Evolutionary conservation across 2,329 filamentous ascomycete genomes (phyloP), one percentile per base, ranked within the genome.

Genomic region (Botrytis tulipae): DNA sequence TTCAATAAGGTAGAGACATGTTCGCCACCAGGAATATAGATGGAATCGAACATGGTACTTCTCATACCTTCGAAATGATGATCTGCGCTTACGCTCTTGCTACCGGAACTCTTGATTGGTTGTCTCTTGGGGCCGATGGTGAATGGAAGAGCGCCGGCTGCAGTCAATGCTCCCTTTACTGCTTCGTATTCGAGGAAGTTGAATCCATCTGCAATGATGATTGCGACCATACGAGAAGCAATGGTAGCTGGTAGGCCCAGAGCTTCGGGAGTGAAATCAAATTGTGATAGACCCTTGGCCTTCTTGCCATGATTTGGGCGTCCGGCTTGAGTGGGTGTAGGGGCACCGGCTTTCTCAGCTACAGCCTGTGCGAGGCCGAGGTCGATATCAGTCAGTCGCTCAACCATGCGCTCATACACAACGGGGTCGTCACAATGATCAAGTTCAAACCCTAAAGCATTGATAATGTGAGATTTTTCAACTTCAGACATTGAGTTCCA

Each of bases 1-100:
- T 90, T 89, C 73, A 86, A 83, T 0, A 96, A 86, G 0, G 88
- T 89, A 70, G 87, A 83, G 62, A 92, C 83, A 0, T 89, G 88
- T 0, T 86, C 84, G 1, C 93, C 93, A 1, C 92, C 92, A 1
- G 93, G 93, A 4, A 97, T 84, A 79, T 94, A 94, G 42, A 95
- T 80, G 0, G 92, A 90, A 80, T 96, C 93, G 76, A 95, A 95
- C 86, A 96, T 89, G 51, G 91, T 93, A 42, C 90, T 93, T 25
- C 93, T 88, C 87, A 92, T 90, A 0, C 92, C 93, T 77, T 95
- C 91, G 68, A 95, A 88, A 80, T 95, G 92, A 80, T 96, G 92
- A 77, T 94, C 91, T 0, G 93, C 90, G 37, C 87, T 82, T 0
- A 92, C 83, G 8, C 89, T 89, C 72, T 86, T 86, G 8, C 78